A percentile compares a stretch with the other conserved stretches of the same genome.
Conservation (phyloP, 495 filamentous ascomycete genomes). For the Trichoderma reesei region DNA sequence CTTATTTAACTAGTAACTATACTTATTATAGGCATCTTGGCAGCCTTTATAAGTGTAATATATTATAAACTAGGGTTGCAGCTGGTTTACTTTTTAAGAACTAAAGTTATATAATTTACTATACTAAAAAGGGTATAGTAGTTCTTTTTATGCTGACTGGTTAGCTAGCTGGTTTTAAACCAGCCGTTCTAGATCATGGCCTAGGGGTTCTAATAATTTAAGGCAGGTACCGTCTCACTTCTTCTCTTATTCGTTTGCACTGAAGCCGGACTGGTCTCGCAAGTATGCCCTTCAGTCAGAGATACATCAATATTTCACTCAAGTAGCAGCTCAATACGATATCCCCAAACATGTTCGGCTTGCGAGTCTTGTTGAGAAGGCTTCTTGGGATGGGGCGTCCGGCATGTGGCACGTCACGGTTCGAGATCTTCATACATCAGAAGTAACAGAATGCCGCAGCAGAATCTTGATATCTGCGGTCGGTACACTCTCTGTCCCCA, state of each 20-base stretch:
- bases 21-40: too few species aligned
- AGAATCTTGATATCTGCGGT: slow-evolving; percentile 50
- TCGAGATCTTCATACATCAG: slow-evolving; percentile 23
- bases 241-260: neutral
- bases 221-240: neutral
- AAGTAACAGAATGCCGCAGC: slow-evolving; percentile 23
- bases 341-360: slow-evolving; percentile 36
- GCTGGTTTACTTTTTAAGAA: too few species aligned
- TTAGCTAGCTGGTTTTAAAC: too few species aligned
- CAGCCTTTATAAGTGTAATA: too few species aligned
- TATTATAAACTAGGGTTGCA: too few species aligned
- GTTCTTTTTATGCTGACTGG: too few species aligned
- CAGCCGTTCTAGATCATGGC: too few species aligned
- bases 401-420: slow-evolving; percentile 37
- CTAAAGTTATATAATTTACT: too few species aligned
- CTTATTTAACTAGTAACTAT: too few species aligned
- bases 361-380: slow-evolving; percentile 29
- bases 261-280: neutral
- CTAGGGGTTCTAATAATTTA: neutral
- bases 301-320: slow-evolving; percentile 17
- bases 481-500: slow-evolving; percentile 41
- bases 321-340: slow-evolving; percentile 34
- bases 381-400: slow-evolving; percentile 33
- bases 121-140: too few species aligned
- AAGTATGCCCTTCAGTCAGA: neutral